Percentiles rank a stretch among this genome's conserved stretches.
phyloP scores from a whole-genome alignment of 1,139 yeast species.

The Suhomyces maxii region DNA sequence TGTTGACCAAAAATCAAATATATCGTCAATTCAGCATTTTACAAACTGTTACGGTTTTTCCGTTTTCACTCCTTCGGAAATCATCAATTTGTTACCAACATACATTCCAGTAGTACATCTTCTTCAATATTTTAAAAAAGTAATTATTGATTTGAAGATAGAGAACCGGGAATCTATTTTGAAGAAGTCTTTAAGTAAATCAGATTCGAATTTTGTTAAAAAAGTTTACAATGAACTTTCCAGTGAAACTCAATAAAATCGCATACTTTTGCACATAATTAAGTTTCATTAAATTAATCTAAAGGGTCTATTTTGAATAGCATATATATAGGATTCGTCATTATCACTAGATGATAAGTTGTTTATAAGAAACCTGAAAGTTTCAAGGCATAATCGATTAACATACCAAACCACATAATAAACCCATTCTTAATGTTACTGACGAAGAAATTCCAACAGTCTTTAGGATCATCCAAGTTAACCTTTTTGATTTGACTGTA shows the following conservation, averaged over 20 bases:
- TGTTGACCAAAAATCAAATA: slow-evolving; percentile 15
- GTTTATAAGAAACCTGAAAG: slow-evolving; percentile 42
- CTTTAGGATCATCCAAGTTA: slow-evolving; percentile 71
- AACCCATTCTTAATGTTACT: slow-evolving; percentile 82
- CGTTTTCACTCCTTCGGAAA: slow-evolving; percentile 25
- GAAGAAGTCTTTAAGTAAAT: slow-evolving; percentile 31
- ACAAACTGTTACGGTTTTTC: slow-evolving; percentile 23
- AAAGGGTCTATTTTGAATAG: neutral
- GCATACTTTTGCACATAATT: neutral
- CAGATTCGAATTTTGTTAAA: slow-evolving; percentile 25
- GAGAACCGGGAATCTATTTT: slow-evolving; percentile 21
- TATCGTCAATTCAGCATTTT: slow-evolving; percentile 33
- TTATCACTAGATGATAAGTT: neutral
- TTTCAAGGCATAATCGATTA: slow-evolving; percentile 66
- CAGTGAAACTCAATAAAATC: neutral
- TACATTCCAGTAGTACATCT: slow-evolving; percentile 34
- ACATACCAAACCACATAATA: slow-evolving; percentile 71
- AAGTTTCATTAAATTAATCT: neutral
- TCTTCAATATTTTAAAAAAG: slow-evolving; percentile 26
- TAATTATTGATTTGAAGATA: slow-evolving; percentile 24
- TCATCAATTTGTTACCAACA: slow-evolving; percentile 32
- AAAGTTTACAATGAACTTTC: slow-evolving; percentile 12
- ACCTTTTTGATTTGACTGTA: slow-evolving; percentile 67
- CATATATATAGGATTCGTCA: neutral
- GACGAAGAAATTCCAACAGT: slow-evolving; percentile 81